These are phyloP conservation scores for Alternaria incomplexa DNA, from an alignment of 2,329 filamentous ascomycete genomes.

Conservation along the genomic window DNA sequence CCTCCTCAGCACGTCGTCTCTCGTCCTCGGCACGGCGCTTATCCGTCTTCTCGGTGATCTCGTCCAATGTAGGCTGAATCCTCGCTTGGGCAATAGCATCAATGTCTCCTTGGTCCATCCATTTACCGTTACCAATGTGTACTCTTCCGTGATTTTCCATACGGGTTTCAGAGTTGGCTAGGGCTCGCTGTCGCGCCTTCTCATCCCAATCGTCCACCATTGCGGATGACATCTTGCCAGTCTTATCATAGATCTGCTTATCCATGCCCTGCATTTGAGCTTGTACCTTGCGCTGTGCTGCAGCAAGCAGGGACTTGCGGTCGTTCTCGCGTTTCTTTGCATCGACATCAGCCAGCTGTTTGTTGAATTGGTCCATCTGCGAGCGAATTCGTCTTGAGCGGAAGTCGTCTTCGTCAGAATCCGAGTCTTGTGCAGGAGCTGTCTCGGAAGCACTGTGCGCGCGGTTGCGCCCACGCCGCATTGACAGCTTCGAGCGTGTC, in stretches of 20 bases:
- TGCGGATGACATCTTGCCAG: conserved; percentile 72
- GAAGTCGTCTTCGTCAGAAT: conserved; percentile 64
- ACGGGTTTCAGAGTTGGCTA: conserved; percentile 67
- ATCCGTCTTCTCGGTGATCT: conserved; percentile 81
- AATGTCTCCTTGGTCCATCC: conserved; percentile 77
- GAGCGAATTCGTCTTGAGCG: conserved; percentile 74
- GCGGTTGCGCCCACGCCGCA: conserved; percentile 62
- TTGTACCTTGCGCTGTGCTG: conserved; percentile 85
- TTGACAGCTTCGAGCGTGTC: conserved; percentile 58
- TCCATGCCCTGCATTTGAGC: conserved; percentile 81
- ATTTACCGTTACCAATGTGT: conserved; percentile 81
- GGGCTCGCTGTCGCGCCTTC: conserved; percentile 73
- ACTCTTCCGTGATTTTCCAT: conserved; percentile 63
- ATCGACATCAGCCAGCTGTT: conserved; percentile 71
- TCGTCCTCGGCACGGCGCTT: conserved; percentile 72
- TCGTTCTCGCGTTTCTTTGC: conserved; percentile 76
- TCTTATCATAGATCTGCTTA: conserved; percentile 76
- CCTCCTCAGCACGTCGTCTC: conserved; percentile 68
- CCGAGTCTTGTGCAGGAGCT: conserved; percentile 39
- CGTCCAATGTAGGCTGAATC: conserved; percentile 82
- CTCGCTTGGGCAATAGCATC: conserved; percentile 78
- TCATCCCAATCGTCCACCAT: conserved; percentile 79
- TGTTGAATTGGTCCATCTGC: conserved; percentile 81
- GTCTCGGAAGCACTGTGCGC: conserved; percentile 69
- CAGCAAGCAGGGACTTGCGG: conserved; percentile 74